A percentile compares a stretch with the other conserved stretches of the same genome.
Conservation (phyloP, 2,329 filamentous ascomycete species). For the Fusarium buxicola region DNA sequence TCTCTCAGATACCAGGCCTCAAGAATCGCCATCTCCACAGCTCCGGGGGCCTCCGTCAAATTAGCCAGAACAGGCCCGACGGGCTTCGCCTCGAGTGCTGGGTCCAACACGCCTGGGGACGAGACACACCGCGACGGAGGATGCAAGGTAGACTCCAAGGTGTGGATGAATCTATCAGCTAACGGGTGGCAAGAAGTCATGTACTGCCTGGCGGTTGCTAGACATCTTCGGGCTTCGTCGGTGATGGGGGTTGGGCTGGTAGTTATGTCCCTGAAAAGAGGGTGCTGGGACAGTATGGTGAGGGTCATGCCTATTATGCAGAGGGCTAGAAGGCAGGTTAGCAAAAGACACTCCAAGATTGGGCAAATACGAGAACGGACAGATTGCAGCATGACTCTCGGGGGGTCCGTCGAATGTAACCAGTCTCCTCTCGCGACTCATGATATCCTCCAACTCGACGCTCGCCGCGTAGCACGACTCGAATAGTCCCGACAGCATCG, state of each 20-base stretch:
- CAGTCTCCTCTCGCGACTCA: conserved; percentile 38
- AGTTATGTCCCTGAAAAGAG: conserved; percentile 35
- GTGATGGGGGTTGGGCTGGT: conserved; percentile 31
- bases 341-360: background rate
- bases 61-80: conserved; percentile 19
- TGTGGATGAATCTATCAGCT: conserved; percentile 34
- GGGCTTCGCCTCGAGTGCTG: conserved; percentile 31
- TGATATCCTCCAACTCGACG: conserved; percentile 40
- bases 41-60: conserved; percentile 17
- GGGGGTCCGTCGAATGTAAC: conserved; percentile 38
- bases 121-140: conserved; percentile 21
- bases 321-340: conserved; percentile 30
- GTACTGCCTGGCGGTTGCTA: conserved; percentile 38
- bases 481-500: conserved; percentile 35
- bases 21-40: conserved; percentile 35
- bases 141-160: conserved; percentile 34
- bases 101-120: conserved; percentile 34
- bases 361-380: conserved; percentile 11
- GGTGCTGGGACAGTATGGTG: conserved; percentile 37
- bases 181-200: conserved; percentile 16
- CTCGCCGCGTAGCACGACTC: conserved; percentile 40
- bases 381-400: conserved; percentile 36
- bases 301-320: conserved; percentile 43
- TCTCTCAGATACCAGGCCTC: conserved; percentile 40
- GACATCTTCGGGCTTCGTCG: conserved; percentile 40